Base-by-base conservation (phyloP, 2,329 filamentous ascomycete genomes). In the Didymellaceae sp. region DNA sequence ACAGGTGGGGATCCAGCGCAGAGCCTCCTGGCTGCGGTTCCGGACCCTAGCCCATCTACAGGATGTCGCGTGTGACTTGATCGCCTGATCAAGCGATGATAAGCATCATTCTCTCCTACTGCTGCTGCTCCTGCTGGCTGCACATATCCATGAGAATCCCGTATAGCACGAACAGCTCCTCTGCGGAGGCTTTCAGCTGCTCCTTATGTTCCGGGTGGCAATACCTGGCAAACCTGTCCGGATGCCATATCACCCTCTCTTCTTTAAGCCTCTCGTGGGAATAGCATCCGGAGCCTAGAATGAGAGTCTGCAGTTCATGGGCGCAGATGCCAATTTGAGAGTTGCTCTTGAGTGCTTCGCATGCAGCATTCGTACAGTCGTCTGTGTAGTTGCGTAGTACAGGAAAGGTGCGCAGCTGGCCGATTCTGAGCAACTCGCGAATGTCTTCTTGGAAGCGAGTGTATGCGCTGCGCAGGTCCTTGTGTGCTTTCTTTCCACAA, bases 231-330 rank as follows among this genome's bases (percentile, higher is more conserved):
- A 72, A 71, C 21, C 58, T 63, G 34, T 73, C 69, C 25, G 70
- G 70, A 30, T 73, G 69, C 65, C 66, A 73, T 24, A 61, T 34
- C 45, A 61, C 65, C 13, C 69, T 58, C 34, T 61, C 56, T 9
- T 60, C 54, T 48, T 67, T 69, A 21, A 73, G 55, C 54, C 60
- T 65, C 13, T 59, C 58, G 22, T 56, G 51, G 1, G 53, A 59
- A 35, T 63, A 68, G 3, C 34, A 16, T 2, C 56, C 63, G 6
- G 65, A 66, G 5, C 63, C 67, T n/a, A 55, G 30, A 28, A 73
- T 51, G 18, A 73, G 38, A 17, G 38, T 45, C 28, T 48, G 43
- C 30, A 73, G 37, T 37, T 71, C 65, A 42, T 73, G 69, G 5
- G 44, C 20, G 37, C 70, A 73, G 39, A 70, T 62, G 7, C 58